These are phyloP conservation scores for Fusarium sp. DNA, from an alignment of 2,329 filamentous ascomycete genomes.

Conservation along the genomic window DNA sequence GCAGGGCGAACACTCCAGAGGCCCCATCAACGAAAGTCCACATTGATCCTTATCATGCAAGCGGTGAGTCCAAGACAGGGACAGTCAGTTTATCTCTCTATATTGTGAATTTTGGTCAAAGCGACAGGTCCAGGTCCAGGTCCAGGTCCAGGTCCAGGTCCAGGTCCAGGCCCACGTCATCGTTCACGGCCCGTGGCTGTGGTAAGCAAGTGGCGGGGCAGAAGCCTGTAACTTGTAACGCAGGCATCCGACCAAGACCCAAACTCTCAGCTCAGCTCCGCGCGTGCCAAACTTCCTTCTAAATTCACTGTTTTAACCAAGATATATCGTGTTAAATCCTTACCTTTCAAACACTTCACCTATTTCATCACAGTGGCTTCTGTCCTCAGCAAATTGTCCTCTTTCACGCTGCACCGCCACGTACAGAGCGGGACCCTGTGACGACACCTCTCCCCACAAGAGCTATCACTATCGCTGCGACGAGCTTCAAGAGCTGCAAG, in stretches of 20 bases:
- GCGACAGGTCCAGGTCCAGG: conserved; percentile 39
- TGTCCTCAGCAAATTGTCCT: conserved; percentile 16
- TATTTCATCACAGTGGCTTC: conserved; percentile 10
- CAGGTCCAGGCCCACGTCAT: conserved; percentile 45
- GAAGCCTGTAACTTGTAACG: neutral
- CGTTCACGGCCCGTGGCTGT: conserved; percentile 45
- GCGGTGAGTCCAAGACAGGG: conserved; percentile 7
- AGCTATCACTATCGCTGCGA: conserved; percentile 29
- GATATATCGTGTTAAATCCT: neutral
- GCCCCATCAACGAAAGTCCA: neutral
- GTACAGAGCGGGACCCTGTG: conserved; percentile 44
- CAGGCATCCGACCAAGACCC: conserved; percentile 23
- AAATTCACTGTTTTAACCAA: conserved; percentile 10
- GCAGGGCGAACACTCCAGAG: neutral
- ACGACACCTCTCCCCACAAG: conserved; percentile 46
- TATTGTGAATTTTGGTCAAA: conserved; percentile 1
- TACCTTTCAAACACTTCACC: neutral
- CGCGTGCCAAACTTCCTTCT: conserved; percentile 27
- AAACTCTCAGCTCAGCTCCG: conserved; percentile 28
- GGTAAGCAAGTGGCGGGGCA: conserved; percentile 41
- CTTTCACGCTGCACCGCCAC: conserved; percentile 38
- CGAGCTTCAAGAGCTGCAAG: conserved; percentile 9
- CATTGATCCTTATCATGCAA: neutral
- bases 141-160: conserved; percentile 43
- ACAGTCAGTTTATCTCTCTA: conserved; percentile 1